Evolutionary conservation across 2,329 filamentous ascomycete species (phyloP), one percentile per base, ranked within the genome.

Genomic region (Aspergillus fructus): DNA sequence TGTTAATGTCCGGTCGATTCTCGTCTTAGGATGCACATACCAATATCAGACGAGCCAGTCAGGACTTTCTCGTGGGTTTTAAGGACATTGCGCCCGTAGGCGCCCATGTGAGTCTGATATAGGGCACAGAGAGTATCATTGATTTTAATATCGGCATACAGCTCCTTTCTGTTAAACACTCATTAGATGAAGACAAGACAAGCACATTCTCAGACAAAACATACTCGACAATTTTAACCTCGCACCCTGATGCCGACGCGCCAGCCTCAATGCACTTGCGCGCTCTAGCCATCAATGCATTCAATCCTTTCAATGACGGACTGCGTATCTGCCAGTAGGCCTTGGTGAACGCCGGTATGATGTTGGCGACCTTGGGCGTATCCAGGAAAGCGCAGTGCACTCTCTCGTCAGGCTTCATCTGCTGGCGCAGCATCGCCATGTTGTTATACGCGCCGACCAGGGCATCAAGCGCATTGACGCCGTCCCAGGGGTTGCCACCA

Each of bases 401-500:
- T 13, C 81, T 76, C 56, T 82, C 75, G 9, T 79, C 78, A 0
- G 83, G 80, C 60, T 78, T 75, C 3, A 82, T 77, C 65, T 86
- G 84, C 66, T 86, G 83, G 1, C 84, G 78, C 5, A 86, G 72
- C 0, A 82, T 74, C 0, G 80, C 78, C 4, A 86, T 67, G 43
- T 72, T 73, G 45, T 71, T 72, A 57, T 78, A 78, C 0, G 74
- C 78, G 0, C 76, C 73, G 2, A 86, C 73, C 21, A 84, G 64
- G 0, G 83, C 83, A 62, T 87, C 84, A 0, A 86, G 76, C 0
- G 84, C 84, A 64, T 87, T 86, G 62, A 82, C 76, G 0, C 84
- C 84, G 5, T 83, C 74, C 83, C 83, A 86, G 0, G 83, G 84
- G n/a, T 74, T 79, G 3, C 79, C 79, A 0, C 80, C 83, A 0